Percentiles rank a stretch among this genome's conserved stretches.
Conservation (phyloP, 2,329 filamentous ascomycete species). For the Gyromitra esculenta region DNA sequence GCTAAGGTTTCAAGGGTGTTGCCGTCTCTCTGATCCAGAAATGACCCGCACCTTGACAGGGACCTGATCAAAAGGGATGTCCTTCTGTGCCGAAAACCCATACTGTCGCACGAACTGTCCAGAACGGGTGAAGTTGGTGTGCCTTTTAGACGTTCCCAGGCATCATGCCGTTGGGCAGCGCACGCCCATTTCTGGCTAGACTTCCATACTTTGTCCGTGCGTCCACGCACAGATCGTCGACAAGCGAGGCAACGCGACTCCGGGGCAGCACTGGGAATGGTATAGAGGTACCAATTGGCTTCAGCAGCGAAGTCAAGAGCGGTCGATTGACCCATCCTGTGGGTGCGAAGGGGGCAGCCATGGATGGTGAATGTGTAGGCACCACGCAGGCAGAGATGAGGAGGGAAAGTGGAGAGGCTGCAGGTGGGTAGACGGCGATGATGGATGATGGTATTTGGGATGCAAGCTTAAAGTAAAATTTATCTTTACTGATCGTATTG, state of each 20-base stretch:
- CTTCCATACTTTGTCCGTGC: slow-evolving; percentile 35
- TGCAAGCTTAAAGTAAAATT: slow-evolving; percentile 25
- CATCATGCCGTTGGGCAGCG: slow-evolving; percentile 42
- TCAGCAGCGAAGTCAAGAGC: neutral
- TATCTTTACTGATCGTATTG: slow-evolving; percentile 17
- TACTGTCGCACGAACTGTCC: slow-evolving; percentile 27
- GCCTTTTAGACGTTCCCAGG: slow-evolving; percentile 29
- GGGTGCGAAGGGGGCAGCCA: slow-evolving; percentile 19
- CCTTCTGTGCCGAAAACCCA: slow-evolving; percentile 27
- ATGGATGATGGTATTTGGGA: slow-evolving; percentile 10
- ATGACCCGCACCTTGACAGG: slow-evolving; percentile 32
- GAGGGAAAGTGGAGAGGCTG: neutral
- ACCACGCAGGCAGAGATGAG: neutral
- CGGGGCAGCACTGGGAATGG: neutral
- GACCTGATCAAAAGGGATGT: slow-evolving; percentile 4
- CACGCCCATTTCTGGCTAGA: slow-evolving; percentile 30
- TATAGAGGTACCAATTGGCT: slow-evolving; percentile 20
- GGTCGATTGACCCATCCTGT: slow-evolving; percentile 15
- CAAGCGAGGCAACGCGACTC: slow-evolving; percentile 37
- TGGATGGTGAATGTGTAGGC: neutral
- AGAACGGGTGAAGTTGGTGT: slow-evolving; percentile 36
- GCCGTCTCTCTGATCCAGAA: slow-evolving; percentile 33
- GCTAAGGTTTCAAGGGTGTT: slow-evolving; percentile 23
- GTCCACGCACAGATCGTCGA: slow-evolving; percentile 46
- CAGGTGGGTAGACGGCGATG: slow-evolving; percentile 29